Percentiles rank a stretch among this genome's conserved stretches.
Conservation (phyloP, 2,329 filamentous ascomycete species). For the Penicillium sp. region DNA sequence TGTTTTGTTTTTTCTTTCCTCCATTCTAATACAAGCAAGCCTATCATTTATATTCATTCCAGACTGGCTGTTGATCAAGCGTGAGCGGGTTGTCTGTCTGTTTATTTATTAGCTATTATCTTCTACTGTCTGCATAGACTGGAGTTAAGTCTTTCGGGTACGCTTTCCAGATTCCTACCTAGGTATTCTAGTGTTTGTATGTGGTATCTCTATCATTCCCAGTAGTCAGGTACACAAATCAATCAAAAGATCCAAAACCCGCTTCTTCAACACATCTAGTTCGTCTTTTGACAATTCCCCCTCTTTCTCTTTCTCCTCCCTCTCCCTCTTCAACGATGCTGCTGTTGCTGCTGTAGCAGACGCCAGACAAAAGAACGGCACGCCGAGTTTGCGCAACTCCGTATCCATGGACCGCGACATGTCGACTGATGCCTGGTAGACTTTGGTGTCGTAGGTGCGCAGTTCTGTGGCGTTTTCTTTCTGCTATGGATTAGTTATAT, state of each 20-base stretch:
- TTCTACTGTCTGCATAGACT: conserved; percentile 3
- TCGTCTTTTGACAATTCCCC: conserved; percentile 37
- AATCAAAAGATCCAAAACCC: conserved; percentile 49
- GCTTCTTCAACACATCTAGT: conserved; percentile 42
- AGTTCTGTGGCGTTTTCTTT: conserved; percentile 54
- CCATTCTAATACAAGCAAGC: background rate
- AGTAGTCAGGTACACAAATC: conserved; percentile 43
- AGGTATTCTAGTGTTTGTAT: too few species aligned
- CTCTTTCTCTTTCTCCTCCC: background rate
- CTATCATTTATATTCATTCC: conserved; percentile 9
- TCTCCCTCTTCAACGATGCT: too few species aligned
- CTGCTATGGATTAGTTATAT: conserved; percentile 21
- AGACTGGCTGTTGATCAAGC: background rate
- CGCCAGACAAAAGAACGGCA: conserved; percentile 58
- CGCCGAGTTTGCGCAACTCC: conserved; percentile 54
- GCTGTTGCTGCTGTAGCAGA: background rate
- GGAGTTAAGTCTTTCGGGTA: too few species aligned
- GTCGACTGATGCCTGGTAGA: conserved; percentile 55
- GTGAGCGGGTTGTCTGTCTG: background rate
- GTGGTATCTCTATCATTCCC: too few species aligned
- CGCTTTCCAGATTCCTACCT: too few species aligned
- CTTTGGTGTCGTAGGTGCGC: conserved; percentile 57
- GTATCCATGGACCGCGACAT: conserved; percentile 58
- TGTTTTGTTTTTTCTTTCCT: background rate
- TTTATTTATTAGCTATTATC: background rate